A percentile compares a stretch with the other conserved stretches of the same genome.
Evolutionary conservation across 1,284 basidiomycete species (phyloP).

Genomic region (Apiotrichum gamsii): DNA sequence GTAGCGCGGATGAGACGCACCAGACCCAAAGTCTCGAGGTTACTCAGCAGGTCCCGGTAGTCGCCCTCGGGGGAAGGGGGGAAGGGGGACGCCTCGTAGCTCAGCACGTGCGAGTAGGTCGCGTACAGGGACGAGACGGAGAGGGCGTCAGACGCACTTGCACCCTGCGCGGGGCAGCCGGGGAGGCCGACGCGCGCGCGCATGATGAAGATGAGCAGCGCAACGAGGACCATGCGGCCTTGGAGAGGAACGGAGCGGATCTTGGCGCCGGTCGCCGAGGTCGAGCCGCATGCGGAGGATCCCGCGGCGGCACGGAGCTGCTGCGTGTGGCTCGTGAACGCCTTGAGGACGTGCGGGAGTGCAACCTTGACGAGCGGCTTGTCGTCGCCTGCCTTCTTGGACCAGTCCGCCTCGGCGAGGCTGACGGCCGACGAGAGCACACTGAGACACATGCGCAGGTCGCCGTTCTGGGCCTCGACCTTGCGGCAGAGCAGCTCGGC

Average conservation of each 20-base stretch:
- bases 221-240: conserved; percentile 45
- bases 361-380: conserved; percentile 35
- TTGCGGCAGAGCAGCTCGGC: conserved; percentile 44
- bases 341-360: conserved; percentile 41
- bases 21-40: conserved; percentile 44
- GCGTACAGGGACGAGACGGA: conserved; percentile 32
- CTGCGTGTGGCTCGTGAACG: conserved; percentile 40
- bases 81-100: conserved; percentile 33
- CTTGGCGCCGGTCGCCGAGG: conserved; percentile 30
- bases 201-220: conserved; percentile 35
- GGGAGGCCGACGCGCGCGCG: conserved; percentile 31
- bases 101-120: conserved; percentile 39
- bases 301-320: conserved; percentile 41
- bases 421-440: conserved; percentile 40
- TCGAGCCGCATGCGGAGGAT: conserved; percentile 14
- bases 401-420: conserved; percentile 44
- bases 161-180: conserved; percentile 23
- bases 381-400: conserved; percentile 29
- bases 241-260: conserved; percentile 44
- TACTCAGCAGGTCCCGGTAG: conserved; percentile 45
- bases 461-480: conserved; percentile 48
- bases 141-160: conserved; percentile 14
- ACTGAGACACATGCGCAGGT: conserved; percentile 47
- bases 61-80: conserved; percentile 44
- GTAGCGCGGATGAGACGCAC: conserved; percentile 20